Conservation (phyloP, 2,329 filamentous ascomycete species). For the Diaporthe velutina region DNA sequence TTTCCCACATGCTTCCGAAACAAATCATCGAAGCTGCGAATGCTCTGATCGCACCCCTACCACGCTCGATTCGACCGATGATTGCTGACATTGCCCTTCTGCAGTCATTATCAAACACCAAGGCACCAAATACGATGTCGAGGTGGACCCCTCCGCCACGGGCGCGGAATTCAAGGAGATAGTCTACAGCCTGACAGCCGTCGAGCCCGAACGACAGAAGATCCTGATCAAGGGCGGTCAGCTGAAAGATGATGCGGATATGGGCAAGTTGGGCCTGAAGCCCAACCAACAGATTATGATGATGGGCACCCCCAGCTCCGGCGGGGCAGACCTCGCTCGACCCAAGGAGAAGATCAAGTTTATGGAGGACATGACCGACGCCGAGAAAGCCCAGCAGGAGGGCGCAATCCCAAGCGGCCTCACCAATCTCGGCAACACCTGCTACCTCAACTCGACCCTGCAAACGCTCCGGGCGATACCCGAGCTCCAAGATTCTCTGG, state of each 20-base stretch:
- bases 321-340: conserved; percentile 70
- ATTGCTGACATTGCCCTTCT: conserved; percentile 42
- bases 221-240: conserved; percentile 94
- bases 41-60: neutral
- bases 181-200: conserved; percentile 93
- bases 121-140: conserved; percentile 94
- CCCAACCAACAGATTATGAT: conserved; percentile 91
- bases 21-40: neutral
- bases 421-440: conserved; percentile 95
- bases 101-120: conserved; percentile 93
- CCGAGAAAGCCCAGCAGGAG: conserved; percentile 84
- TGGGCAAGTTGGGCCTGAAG: conserved; percentile 88
- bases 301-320: conserved; percentile 88
- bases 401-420: conserved; percentile 90
- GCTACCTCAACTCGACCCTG: conserved; percentile 98
- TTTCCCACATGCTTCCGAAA: neutral
- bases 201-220: conserved; percentile 97
- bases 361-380: conserved; percentile 97
- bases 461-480: conserved; percentile 91
- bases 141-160: conserved; percentile 85
- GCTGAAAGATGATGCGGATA: conserved; percentile 93
- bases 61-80: conserved; percentile 2
- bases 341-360: conserved; percentile 90
- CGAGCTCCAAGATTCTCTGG: conserved; percentile 86
- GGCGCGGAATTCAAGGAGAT: conserved; percentile 97